Base-by-base conservation (phyloP, 495 filamentous ascomycete genomes). In the Penicillium pulvis region DNA sequence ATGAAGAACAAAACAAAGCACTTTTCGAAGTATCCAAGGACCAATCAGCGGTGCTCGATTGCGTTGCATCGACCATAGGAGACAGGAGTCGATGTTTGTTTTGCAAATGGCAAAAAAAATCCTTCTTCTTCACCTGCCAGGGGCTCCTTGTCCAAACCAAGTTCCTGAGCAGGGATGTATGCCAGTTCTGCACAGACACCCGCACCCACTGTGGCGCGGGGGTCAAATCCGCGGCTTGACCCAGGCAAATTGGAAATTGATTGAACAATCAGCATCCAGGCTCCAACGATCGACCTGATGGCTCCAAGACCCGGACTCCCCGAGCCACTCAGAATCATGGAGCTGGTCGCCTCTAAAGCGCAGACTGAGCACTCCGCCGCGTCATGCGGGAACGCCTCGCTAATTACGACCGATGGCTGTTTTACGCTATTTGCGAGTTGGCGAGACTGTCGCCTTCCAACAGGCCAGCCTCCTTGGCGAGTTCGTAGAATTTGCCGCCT, bases 401-500 rank as follows among this genome's bases (percentile, higher is more conserved):
- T 59, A 46, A 62, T 60, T 62, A 56, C 51, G 26, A 46, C 48
- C 30, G 52, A 58, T 60, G 55, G 61, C 49, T 41, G 23, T 51
- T 46, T 61, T 58, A 55, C 36, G 55, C 59, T 58, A 56, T 54
- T 69, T 66, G 60, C 55, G 53, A 55, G 30, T 52, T 63, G 51
- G 58, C 69, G 49, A 68, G 60, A 42, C 72, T 72, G 39, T 81
- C 75, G 58, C 69, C 71, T 36, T 84, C 80, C n/a, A 85, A 71
- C 56, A 85, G 65, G 49, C 78, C 80, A 4, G 82, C 75, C 65
- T 85, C 82, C 57, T 80, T 81, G 53, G 83, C 82, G 14, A 85
- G 78, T 43, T 84, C 76, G 65, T 81, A 83, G 62, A 85, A 85
- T 48, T 78, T 73, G 17, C 82, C 82, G 52, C 75, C 70, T 46